Conservation (phyloP, 495 filamentous ascomycete genomes). For the Annulohypoxylon bovei region DNA sequence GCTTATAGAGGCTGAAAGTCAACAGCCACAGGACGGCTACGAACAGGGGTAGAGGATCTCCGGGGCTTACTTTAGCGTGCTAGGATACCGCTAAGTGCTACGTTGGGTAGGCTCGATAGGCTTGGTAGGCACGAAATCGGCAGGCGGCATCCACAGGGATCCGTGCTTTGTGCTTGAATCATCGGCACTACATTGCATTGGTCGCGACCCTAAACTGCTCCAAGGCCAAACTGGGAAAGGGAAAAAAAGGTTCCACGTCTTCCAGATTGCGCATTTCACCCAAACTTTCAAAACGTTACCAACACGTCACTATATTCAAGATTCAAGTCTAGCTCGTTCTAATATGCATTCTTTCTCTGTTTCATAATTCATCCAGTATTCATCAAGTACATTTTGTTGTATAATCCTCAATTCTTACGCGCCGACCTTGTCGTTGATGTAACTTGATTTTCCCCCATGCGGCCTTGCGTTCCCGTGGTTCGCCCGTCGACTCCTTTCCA, state of each 20-base stretch:
- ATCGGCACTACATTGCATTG: slow-evolving; percentile 23
- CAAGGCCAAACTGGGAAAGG: neutral
- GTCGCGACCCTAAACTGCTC: slow-evolving; percentile 9
- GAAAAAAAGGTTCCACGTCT: slow-evolving; percentile 26
- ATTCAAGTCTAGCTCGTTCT: slow-evolving; percentile 1
- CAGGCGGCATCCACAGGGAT: slow-evolving; percentile 27
- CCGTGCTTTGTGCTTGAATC: slow-evolving; percentile 20
- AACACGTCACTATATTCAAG: slow-evolving; percentile 26
- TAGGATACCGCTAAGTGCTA: slow-evolving; percentile 29
- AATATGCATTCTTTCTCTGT: slow-evolving; percentile 25
- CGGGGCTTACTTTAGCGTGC: slow-evolving; percentile 32
- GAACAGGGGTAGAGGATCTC: slow-evolving; percentile 5
- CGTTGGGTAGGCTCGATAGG: slow-evolving; percentile 14
- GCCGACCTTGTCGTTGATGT: slow-evolving; percentile 26
- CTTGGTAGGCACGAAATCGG: slow-evolving; percentile 29
- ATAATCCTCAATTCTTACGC: slow-evolving; percentile 11
- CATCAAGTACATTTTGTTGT: slow-evolving; percentile 16
- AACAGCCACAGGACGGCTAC: slow-evolving; percentile 23
- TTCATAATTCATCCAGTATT: slow-evolving; percentile 31
- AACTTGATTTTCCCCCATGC: slow-evolving; percentile 36
- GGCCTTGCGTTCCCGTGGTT: slow-evolving; percentile 33
- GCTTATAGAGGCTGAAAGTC: slow-evolving; percentile 16
- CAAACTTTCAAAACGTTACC: slow-evolving; percentile 18
- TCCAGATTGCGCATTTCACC: slow-evolving; percentile 32
- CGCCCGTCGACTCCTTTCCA: slow-evolving; percentile 33